Evolutionary conservation across 2,329 filamentous ascomycete species (phyloP), one percentile per base, ranked within the genome.

Genomic region (Beauveria sp.): DNA sequence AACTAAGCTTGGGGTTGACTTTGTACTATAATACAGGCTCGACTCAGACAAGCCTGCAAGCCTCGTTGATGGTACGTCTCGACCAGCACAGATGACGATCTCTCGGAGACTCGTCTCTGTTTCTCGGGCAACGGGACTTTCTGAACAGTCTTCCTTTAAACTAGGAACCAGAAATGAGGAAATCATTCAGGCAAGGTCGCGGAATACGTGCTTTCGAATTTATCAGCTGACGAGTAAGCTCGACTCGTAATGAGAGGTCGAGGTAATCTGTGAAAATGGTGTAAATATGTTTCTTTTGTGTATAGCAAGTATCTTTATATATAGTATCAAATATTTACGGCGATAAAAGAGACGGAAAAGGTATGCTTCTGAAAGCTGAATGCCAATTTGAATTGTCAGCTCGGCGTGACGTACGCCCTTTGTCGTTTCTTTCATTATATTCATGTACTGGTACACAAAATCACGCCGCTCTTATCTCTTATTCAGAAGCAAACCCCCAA

Each of bases 401-500:
- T 16, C 18, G 43, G 28, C n/a, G 24, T 37, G 3, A 40, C 5
- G 12, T n/a, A 34, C 7, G 12, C n/a, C 14, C 3, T 18, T 16
- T 4, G 9, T 18, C 18, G 30, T 30, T 26, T 28, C 46, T 41
- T 26, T 41, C 20, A 20, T 22, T 22, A 10, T 47, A 26, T 14
- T 14, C 7, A n/a, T 20, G 37, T 2, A 14, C 14, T 47, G 7
- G 20, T 37, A 47, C n/a, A 46, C 3, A 26, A 24, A 3, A 44
- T 4, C 2, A 55, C 34, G 28, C 41, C 10, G 3, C 12, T 34
- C 12, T 47, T 24, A 7, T 40, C 26, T 46, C 41, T 37, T 41
- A n/a, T 2, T 40, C 30, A 9, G 18, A 57, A 46, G 61, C 66
- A 26, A 74, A 71, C 0, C 79, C 81, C 87, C 87, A 90, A 50